Conservation (phyloP, 768 basidiomycete species). For the Pulveroboletus sp. region DNA sequence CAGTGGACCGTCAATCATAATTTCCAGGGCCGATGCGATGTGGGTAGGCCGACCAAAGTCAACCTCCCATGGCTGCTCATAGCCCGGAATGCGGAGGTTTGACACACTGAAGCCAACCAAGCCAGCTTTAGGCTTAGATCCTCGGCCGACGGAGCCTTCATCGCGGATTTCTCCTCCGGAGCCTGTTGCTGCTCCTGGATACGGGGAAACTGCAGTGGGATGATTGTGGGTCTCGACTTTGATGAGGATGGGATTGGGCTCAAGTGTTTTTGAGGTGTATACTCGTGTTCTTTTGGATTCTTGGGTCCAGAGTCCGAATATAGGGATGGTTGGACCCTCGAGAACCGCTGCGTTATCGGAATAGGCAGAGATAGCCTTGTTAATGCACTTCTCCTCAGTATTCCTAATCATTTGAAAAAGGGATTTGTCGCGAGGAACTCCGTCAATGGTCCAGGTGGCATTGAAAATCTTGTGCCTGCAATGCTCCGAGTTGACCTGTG, state of each 20-base stretch:
- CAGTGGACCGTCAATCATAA: slow-evolving; percentile 95
- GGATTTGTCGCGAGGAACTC: slow-evolving; percentile 53
- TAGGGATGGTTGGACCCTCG: slow-evolving; percentile 60
- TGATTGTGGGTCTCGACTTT: slow-evolving; percentile 99
- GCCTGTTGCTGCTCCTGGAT: slow-evolving; percentile 97
- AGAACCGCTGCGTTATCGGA: slow-evolving; percentile 98
- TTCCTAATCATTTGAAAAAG: slow-evolving; percentile 98
- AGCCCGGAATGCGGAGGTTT: slow-evolving; percentile 89
- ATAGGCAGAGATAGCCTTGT: slow-evolving; percentile 91
- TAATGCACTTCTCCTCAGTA: slow-evolving; percentile 72
- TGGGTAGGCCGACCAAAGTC: slow-evolving; percentile 88
- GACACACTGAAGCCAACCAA: slow-evolving; percentile 90
- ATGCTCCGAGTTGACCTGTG: slow-evolving; percentile 99
- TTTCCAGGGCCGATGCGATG: slow-evolving; percentile 90
- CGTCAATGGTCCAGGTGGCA: slow-evolving; percentile 91
- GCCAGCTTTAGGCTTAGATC: slow-evolving; percentile 95
- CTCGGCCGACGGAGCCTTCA: slow-evolving; percentile 92
- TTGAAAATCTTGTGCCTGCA: slow-evolving; percentile 99
- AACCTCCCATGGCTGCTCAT: slow-evolving; percentile 91
- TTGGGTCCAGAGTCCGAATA: slow-evolving; percentile 56
- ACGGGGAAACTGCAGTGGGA: slow-evolving; percentile 97
- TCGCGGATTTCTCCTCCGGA: slow-evolving; percentile 98
- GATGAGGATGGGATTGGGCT: slow-evolving; percentile 84
- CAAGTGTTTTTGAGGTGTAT: slow-evolving; percentile 53
- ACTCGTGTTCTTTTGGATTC: slow-evolving; percentile 26